Evolutionary conservation across 2,329 filamentous ascomycete species (phyloP).

Genomic region (Penicillium italicum): DNA sequence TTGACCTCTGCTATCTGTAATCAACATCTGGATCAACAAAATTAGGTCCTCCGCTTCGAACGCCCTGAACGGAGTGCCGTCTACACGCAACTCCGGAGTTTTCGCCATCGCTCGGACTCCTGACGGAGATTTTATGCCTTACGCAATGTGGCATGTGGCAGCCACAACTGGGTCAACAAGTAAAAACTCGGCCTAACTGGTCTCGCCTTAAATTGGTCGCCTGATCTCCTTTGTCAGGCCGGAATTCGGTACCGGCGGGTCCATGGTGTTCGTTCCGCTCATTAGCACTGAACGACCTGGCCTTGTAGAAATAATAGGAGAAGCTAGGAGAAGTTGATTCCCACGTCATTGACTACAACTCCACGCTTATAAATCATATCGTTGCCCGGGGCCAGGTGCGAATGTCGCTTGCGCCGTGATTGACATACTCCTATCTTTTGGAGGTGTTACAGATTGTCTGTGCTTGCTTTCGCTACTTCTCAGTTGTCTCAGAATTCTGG

Average conservation of each 20-base stretch:
- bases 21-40: neutral
- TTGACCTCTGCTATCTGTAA: neutral
- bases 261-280: slow-evolving; percentile 3
- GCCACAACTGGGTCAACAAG: neutral
- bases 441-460: neutral
- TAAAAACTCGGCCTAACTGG: no score
- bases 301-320: neutral
- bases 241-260: neutral
- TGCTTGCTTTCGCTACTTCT: neutral
- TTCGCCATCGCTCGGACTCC: neutral
- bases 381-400: neutral
- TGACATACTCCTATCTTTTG: slow-evolving; percentile 1
- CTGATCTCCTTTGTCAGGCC: neutral
- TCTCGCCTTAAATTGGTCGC: neutral
- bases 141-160: neutral
- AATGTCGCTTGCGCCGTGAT: slow-evolving; percentile 2
- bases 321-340: slow-evolving; percentile 7
- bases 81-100: no score
- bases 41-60: no score
- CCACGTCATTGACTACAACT: slow-evolving; percentile 14
- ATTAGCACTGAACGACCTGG: neutral
- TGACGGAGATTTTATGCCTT: neutral
- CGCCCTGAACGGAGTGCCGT: no score
- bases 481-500: neutral
- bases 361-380: neutral